These are phyloP conservation scores for Xylogone sp. DNA, from an alignment of 2,329 filamentous ascomycete genomes.

Conservation along the genomic window DNA sequence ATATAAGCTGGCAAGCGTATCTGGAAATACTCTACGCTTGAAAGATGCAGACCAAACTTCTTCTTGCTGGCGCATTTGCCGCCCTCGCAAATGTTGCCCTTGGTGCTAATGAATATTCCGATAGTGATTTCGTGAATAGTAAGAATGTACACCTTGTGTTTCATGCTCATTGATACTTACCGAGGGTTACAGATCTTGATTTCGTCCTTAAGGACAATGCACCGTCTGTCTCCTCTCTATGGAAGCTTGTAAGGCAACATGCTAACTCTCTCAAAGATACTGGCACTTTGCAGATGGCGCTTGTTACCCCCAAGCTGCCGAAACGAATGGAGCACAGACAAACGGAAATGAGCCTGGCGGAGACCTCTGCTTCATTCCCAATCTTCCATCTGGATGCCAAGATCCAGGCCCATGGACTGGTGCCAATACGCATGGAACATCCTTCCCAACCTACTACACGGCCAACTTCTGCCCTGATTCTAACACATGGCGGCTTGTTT, in stretches of 20 bases:
- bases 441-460: constrained; percentile 16
- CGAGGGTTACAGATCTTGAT: background rate
- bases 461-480: constrained; percentile 11
- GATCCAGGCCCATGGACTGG: constrained; percentile 7
- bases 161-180: too few relatives aligned
- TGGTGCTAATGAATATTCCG: constrained; percentile 3
- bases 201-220: background rate
- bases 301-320: constrained; percentile 13
- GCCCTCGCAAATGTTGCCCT: constrained; percentile 11
- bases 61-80: background rate
- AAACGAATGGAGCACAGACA: constrained; percentile 12
- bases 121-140: constrained; percentile 3
- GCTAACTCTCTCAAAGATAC: background rate
- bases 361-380: constrained; percentile 9
- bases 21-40: background rate
- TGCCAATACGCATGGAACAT: constrained; percentile 8
- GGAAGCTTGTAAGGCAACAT: background rate
- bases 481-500: constrained; percentile 13
- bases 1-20: background rate
- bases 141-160: background rate
- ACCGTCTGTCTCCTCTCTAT: background rate
- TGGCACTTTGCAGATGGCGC: constrained; percentile 15
- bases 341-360: background rate
- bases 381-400: constrained; percentile 7
- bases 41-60: constrained; percentile 2